Base-by-base conservation (phyloP, 2,329 filamentous ascomycete species). In the Pseudogymnoascus sp. region DNA sequence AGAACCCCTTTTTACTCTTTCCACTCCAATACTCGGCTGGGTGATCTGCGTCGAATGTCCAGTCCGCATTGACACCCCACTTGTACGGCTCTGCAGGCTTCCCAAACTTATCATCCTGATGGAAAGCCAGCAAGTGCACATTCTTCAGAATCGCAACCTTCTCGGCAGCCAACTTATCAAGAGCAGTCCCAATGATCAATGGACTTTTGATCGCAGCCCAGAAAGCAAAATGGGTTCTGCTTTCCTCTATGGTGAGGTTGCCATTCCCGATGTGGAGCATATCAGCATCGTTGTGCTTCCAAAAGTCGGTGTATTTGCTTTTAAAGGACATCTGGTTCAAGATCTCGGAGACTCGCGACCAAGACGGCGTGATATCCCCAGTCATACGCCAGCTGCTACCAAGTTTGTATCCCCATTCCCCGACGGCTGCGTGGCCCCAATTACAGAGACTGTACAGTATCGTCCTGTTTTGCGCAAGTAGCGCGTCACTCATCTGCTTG, bases 1-100 rank as follows among this genome's bases (percentile, higher is more conserved):
- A 73, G 12, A 74, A 76, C 1, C 79, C 80, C n/a, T 73, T 67
- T 6, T 69, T 70, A 2, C 74, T 78, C 21, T 69, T 70, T 0
- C 80, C 79, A 1, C 76, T 72, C 78, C 78, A 82, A 69, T 76
- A 81, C 69, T 81, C 77, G 1, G 80, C 79, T 3, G 80, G 19
- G 19, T 19, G 80, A 62, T 77, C 70, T 0, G 70, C 66, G 66
- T 84, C 79, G 69, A 76, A 83, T 0, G 79, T 80, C 68, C 76
- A 78, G 66, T 82, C 76, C 0, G 75, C 71, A 65, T 82, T 82
- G 4, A 74, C 71, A 0, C 80, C 81, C 78, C 77, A 80, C 61
- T 72, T 65, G 76, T 78, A 2, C 72, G 74, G 65, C 69, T 70
- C 73, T 11, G 78, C 74, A 49, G 78, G 75, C 5, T 74, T 68